Evolutionary conservation across 495 filamentous ascomycete species (phyloP), one percentile per base, ranked within the genome.

Genomic region (Tuber microsphaerosporum): DNA sequence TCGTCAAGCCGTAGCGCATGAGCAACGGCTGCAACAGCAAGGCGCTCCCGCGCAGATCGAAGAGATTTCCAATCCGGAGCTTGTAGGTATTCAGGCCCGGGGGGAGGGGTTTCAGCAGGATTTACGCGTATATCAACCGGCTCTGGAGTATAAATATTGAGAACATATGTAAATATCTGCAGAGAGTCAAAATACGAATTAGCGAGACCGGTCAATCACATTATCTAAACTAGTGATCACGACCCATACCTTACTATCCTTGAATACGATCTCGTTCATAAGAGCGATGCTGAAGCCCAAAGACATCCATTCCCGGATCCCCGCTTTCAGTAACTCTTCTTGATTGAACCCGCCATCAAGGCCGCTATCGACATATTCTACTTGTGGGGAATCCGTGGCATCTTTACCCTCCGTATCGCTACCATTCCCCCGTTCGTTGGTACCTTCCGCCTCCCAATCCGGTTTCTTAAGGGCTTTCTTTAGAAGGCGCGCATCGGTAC

Each of bases 261-360:
- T 81, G 75, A 86, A 89, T 51, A 88, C 85, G 19, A 90, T 71
- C 34, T 85, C 87, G 73, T 90, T 91, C 71, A 91, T 84, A 0
- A 91, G 82, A 37, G 88, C 87, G 2, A 90, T 83, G 75, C 86
- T 85, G 41, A 84, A 46, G 70, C 74, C 74, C 16, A 72, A 69
- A 65, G 76, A 71, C 34, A 81, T 76, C 69, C 73, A 78, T 48
- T 44, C 70, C n/a, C 75, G 65, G n/a, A 44, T 39, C 5, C 42
- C 45, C 39, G 34, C 45, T 42, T 75, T 70, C 20, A 70, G 76
- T 26, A 76, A 37, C 61, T 39, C 73, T 5, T 34, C 71, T 70
- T 76, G 44, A 65, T 65, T 65, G 31, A 65, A 19, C 16, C 26
- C 26, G 0, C 56, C 26, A 34, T 34, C 56, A 65, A 65, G 26